Percentiles rank a stretch among this genome's conserved stretches.
These are phyloP conservation scores for Tricholoma terreum DNA, from an alignment of 768 basidiomycete species.

Conservation along the genomic window DNA sequence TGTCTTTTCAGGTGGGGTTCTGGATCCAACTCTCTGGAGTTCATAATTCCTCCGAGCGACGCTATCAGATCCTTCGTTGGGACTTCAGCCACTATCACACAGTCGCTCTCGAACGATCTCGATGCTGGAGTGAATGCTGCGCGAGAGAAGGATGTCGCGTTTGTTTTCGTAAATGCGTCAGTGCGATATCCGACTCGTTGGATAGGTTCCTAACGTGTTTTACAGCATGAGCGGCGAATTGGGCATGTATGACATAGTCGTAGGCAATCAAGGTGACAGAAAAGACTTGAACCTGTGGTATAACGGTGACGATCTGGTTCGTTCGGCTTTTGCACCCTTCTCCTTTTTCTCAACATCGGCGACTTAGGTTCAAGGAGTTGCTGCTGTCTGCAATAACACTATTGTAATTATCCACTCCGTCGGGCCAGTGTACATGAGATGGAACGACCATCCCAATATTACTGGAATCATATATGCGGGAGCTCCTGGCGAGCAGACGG, in stretches of 20 bases:
- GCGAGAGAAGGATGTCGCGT: slow-evolving; percentile 48
- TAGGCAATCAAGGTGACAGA: slow-evolving; percentile 59
- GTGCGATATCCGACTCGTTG: slow-evolving; percentile 14
- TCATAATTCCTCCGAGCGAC: slow-evolving; percentile 44
- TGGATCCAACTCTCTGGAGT: slow-evolving; percentile 45
- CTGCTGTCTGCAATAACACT: slow-evolving; percentile 69
- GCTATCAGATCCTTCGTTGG: slow-evolving; percentile 42
- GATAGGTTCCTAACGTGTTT: not conserved
- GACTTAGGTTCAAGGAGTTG: slow-evolving; percentile 48
- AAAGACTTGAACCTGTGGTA: slow-evolving; percentile 60
- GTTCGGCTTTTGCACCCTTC: not conserved
- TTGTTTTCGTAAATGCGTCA: slow-evolving; percentile 60
- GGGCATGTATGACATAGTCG: slow-evolving; percentile 56
- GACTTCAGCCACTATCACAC: slow-evolving; percentile 37
- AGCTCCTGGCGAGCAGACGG: slow-evolving; percentile 69
- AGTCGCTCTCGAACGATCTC: slow-evolving; percentile 43
- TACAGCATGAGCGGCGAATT: slow-evolving; percentile 49
- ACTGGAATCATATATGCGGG: slow-evolving; percentile 60
- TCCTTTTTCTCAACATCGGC: slow-evolving; percentile 29
- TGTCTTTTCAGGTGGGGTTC: slow-evolving; percentile 42
- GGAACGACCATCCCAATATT: slow-evolving; percentile 75
- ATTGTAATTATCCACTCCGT: slow-evolving; percentile 80
- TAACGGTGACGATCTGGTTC: slow-evolving; percentile 47
- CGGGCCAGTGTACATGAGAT: slow-evolving; percentile 69
- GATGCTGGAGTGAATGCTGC: slow-evolving; percentile 38